Percentiles rank a stretch among this genome's conserved stretches.
phyloP scores from a whole-genome alignment of 371 early-diverging fungal species.

The Dichotomocladium elegans region DNA sequence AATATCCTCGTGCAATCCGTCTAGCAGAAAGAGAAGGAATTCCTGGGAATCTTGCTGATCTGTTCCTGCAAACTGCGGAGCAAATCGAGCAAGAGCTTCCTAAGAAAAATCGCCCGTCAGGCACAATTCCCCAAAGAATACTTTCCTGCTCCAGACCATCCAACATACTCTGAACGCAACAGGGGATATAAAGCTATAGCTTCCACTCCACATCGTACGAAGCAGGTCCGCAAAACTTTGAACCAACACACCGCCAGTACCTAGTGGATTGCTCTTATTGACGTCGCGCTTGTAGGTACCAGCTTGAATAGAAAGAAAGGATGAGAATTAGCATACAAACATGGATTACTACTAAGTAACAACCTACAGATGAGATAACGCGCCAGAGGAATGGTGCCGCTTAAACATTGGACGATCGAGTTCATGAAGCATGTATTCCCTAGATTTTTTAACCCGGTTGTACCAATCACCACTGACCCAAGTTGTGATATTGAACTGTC shows the following conservation, averaged over 20 bases:
- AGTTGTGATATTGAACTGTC: constrained; percentile 40
- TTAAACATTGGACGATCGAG: constrained; percentile 91
- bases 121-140: neutral
- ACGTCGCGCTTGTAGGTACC: constrained; percentile 70
- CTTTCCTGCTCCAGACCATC: neutral
- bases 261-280: constrained; percentile 75
- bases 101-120: constrained; percentile 7
- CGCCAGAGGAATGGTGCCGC: constrained; percentile 80
- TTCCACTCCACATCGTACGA: constrained; percentile 66
- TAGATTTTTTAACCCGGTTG: constrained; percentile 85
- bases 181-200: constrained; percentile 55
- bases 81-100: constrained; percentile 59
- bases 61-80: constrained; percentile 57
- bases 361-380: constrained; percentile 68
- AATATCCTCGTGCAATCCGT: constrained; percentile 77
- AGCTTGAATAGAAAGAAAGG: constrained; percentile 24
- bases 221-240: constrained; percentile 69
- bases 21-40: constrained; percentile 67
- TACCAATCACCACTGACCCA: constrained; percentile 54
- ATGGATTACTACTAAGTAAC: neutral
- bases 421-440: constrained; percentile 99
- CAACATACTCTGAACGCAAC: constrained; percentile 40
- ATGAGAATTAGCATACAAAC: neutral
- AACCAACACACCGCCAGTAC: constrained; percentile 75
- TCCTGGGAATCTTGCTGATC: constrained; percentile 85